These are phyloP conservation scores for Phytophthora kernoviae DNA, from an alignment of 352 stramenopile genomes.

Conservation along the genomic window DNA sequence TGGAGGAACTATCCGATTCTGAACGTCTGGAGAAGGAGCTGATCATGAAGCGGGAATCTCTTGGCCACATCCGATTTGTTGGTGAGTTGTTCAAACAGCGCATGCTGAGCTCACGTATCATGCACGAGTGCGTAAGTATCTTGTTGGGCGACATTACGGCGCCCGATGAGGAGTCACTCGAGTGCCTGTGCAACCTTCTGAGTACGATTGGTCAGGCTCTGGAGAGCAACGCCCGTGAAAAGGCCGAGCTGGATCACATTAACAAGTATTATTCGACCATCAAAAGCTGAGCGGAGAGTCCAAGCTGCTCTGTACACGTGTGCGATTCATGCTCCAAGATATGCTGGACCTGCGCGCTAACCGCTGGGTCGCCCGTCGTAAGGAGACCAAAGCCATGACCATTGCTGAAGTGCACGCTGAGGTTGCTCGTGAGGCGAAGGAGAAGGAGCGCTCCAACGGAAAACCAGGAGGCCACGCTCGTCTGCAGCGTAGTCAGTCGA, in stretches of 20 bases:
- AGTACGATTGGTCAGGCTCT: slow-evolving; percentile 92
- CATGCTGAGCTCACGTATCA: slow-evolving; percentile 95
- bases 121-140: slow-evolving; percentile 91
- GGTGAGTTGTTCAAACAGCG: slow-evolving; percentile 96
- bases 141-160: slow-evolving; percentile 80
- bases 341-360: slow-evolving; percentile 79
- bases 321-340: slow-evolving; percentile 88
- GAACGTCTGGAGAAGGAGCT: slow-evolving; percentile 78
- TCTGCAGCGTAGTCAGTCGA: slow-evolving; percentile 70
- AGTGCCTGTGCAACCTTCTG: slow-evolving; percentile 95
- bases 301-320: slow-evolving; percentile 71
- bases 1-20: slow-evolving; percentile 58
- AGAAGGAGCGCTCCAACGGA: slow-evolving; percentile 59
- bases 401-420: slow-evolving; percentile 84
- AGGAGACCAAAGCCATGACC: slow-evolving; percentile 87
- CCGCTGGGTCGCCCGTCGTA: slow-evolving; percentile 73
- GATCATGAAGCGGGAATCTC: slow-evolving; percentile 74
- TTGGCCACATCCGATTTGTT: slow-evolving; percentile 97
- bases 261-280: slow-evolving; percentile 74
- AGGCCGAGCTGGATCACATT: slow-evolving; percentile 63
- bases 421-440: slow-evolving; percentile 68
- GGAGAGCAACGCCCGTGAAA: slow-evolving; percentile 60
- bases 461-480: slow-evolving; percentile 39
- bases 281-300: slow-evolving; percentile 69
- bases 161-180: slow-evolving; percentile 94